phyloP scores from a whole-genome alignment of 148 eudicot species.

The Linanthus parryae region DNA sequence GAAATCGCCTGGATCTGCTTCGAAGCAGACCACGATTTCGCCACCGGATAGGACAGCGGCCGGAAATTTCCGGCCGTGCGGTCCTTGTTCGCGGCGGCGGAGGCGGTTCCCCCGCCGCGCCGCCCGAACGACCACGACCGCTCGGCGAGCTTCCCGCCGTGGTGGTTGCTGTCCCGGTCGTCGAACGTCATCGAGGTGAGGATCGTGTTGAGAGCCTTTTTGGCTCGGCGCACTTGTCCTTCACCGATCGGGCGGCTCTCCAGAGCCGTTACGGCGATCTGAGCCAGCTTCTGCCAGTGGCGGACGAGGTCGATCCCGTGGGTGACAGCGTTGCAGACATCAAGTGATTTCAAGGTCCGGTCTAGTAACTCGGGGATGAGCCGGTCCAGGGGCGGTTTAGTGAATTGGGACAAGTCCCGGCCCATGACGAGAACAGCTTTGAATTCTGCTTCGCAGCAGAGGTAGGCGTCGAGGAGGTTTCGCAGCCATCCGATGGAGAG shows the following conservation, averaged over 20 bases:
- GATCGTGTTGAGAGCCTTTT: slow-evolving; percentile 50
- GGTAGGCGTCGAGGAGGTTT: slow-evolving; percentile 59
- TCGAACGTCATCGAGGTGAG: slow-evolving; percentile 54
- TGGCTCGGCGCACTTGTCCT: slow-evolving; percentile 68
- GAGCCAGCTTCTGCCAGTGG: slow-evolving; percentile 51
- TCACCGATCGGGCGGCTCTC: slow-evolving; percentile 56
- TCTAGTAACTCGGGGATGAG: slow-evolving; percentile 62
- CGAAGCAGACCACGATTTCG: slow-evolving; percentile 84
- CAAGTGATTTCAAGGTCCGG: slow-evolving; percentile 65
- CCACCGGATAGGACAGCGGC: slow-evolving; percentile 58
- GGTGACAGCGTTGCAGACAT: slow-evolving; percentile 66
- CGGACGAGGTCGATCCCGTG: slow-evolving; percentile 56
- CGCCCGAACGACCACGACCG: slow-evolving; percentile 77
- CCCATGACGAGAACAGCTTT: slow-evolving; percentile 63
- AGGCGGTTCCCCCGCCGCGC: slow-evolving; percentile 25
- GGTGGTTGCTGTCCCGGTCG: slow-evolving; percentile 42
- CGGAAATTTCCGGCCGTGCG: slow-evolving; percentile 42
- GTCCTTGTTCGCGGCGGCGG: slow-evolving; percentile 21
- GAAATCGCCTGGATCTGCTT: slow-evolving; percentile 78
- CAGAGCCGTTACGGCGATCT: slow-evolving; percentile 53
- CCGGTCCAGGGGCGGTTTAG: slow-evolving; percentile 60
- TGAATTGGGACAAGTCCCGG: slow-evolving; percentile 52
- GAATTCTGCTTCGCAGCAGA: slow-evolving; percentile 79
- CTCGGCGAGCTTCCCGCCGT: slow-evolving; percentile 49
- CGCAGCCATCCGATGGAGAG: slow-evolving; percentile 69